A percentile compares a stretch with the other conserved stretches of the same genome.
Evolutionary conservation across 805 yeast genomes (phyloP).

Genomic region (Wickerhamiella siamensis): DNA sequence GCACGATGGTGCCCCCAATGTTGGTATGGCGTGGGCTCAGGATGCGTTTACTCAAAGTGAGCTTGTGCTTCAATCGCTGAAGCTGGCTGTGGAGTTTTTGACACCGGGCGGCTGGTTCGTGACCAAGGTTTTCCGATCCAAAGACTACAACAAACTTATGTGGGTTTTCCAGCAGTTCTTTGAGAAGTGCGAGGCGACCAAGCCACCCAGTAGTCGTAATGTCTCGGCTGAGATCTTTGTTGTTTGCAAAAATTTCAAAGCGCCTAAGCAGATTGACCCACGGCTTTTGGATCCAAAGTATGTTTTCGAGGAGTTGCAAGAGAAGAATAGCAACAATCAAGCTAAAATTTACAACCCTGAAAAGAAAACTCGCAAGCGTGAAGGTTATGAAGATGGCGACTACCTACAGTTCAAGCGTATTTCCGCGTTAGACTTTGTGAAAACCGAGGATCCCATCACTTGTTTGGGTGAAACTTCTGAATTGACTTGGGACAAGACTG

Average conservation of each 20-base stretch:
- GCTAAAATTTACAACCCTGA: slow-evolving; percentile 93
- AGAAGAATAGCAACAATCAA: slow-evolving; percentile 46
- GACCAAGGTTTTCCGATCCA: slow-evolving; percentile 95
- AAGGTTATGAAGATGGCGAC: slow-evolving; percentile 95
- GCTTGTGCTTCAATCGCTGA: slow-evolving; percentile 82
- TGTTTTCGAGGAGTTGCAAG: slow-evolving; percentile 83
- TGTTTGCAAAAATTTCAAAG: slow-evolving; percentile 89
- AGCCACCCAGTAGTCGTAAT: slow-evolving; percentile 97
- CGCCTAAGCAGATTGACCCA: slow-evolving; percentile 91
- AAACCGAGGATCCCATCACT: slow-evolving; percentile 68
- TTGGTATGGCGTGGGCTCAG: slow-evolving; percentile 99
- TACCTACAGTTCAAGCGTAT: slow-evolving; percentile 52
- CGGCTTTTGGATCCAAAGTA: slow-evolving; percentile 79
- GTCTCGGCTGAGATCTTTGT: slow-evolving; percentile 99
- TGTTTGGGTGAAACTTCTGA: slow-evolving; percentile 60
- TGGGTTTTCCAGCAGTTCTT: slow-evolving; percentile 97
- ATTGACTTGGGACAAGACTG: slow-evolving; percentile 45
- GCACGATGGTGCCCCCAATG: slow-evolving; percentile 99
- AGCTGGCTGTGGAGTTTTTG: slow-evolving; percentile 85
- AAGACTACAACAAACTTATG: slow-evolving; percentile 89
- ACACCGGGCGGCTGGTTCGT: slow-evolving; percentile 88
- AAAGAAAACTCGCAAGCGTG: slow-evolving; percentile 74
- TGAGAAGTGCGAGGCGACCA: slow-evolving; percentile 95
- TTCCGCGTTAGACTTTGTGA: slow-evolving; percentile 69
- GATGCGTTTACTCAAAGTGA: slow-evolving; percentile 98